Evolutionary conservation across 495 filamentous ascomycete genomes (phyloP), one percentile per base, ranked within the genome.

Genomic region (Aspergillus haitiensis): DNA sequence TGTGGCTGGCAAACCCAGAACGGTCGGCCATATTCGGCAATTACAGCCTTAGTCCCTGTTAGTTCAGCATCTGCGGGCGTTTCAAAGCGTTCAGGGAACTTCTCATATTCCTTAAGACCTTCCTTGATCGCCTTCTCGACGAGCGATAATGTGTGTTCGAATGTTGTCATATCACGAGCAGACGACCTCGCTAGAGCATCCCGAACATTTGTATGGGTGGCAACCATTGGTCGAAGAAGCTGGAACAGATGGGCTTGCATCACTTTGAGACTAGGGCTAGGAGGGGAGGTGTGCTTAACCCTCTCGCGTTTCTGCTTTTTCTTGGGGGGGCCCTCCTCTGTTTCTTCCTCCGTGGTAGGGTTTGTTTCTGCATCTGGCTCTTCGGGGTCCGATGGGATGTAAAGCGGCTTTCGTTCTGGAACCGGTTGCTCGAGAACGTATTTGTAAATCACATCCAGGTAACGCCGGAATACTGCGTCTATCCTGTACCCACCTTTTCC

Each of bases 1-100:
- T 97, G 90, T 3, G 94, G 91, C 74, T 99, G 94, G 46, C 90
- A 93, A 5, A 97, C 78, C 90, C 93, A 99, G 82, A 86, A 97
- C 3, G 94, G 94, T 53, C 90, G 73, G 66, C 83, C 84, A 67
- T 89, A 93, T 51, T 82, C 77, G 56, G 79, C 82, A 33, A 93
- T 86, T 2, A 87, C 84, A 33, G 81, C 82, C 31, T 85, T 80
- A 9, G 89, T 92, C 56, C 85, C 75, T 16, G 70, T 76, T n/a
- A 75, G 67, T 7, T 70, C 72, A 2, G 69, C 67, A 21, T 78
- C 65, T 4, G 75, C 54, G 44, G 67, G 56, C 21, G 64, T 69
- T 32, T 79, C 77, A 52, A 82, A 81, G 40, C 77, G 76, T 60
- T 87, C 85, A 7, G 84, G 80, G 55, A 81, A 82, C 64, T 73